Base-by-base conservation (phyloP, 805 yeast species). In the Candida dajiaensis region DNA sequence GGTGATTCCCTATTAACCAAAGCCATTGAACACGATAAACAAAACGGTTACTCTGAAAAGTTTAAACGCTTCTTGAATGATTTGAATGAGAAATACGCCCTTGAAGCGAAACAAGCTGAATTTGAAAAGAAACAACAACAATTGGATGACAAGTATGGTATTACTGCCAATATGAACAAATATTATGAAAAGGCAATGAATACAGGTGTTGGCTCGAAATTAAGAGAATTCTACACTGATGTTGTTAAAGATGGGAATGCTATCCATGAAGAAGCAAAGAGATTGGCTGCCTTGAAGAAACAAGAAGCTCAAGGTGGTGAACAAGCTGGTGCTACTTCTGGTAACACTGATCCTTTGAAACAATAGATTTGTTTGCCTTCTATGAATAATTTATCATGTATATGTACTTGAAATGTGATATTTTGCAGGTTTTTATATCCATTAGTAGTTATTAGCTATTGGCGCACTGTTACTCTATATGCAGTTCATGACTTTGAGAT, bases 261-360 rank as follows among this genome's bases (percentile, higher is more conserved):
- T 46, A 85, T 85, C 42, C 90, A 86, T 63, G 74, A 71, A 45
- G 92, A 85, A 66, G 95, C 95, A 20, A 72, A 72, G 53, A 72
- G 92, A 56, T 71, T 85, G 59, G 85, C 85, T 19, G 83, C 76
- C 33, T 58, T 83, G 58, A 78, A 82, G 64, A 72, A 71, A 57
- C 45, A 48, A 43, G 35, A 44, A 42, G 31, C 40, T 33, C 18
- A 33, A 16, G 23, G 37, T 31, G 41, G 28, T 38, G 29, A 21
- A 22, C n/a, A 18, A 18, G 22, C 23, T 36, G 19, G 39, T 19
- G 39, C 20, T 7, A 25, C 26, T 12, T 9, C 26, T 12, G 25
- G 26, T 19, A 37, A 19, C n/a, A 13, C 31, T 28, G 31, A 28
- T 28, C 31, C 31, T 28, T 28, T 28, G n/a, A 28, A 28, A n/a